phyloP scores from a whole-genome alignment of 345 rosid species.

The sweet orange (Citrus sinensis) region DNA sequence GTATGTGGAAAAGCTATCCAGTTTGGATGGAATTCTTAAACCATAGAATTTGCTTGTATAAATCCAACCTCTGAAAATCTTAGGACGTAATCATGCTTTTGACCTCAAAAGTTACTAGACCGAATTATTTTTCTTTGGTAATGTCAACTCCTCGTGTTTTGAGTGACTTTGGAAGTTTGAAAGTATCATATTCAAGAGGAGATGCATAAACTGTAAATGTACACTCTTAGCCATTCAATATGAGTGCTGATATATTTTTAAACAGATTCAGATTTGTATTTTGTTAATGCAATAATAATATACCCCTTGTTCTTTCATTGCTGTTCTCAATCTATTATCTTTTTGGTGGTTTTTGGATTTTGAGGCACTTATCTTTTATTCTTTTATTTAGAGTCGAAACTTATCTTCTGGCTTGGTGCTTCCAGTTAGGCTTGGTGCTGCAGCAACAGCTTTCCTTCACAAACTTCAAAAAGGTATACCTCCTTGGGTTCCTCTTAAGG shows the following conservation, averaged over 20 bases:
- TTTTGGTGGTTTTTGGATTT: neutral
- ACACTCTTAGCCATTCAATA: neutral
- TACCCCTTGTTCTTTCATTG: neutral
- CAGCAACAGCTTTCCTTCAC: conserved; percentile 78
- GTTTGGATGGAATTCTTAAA: neutral
- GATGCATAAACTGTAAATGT: neutral
- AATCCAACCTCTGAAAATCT: neutral
- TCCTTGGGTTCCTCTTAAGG: conserved; percentile 87
- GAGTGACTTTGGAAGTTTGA: neutral
- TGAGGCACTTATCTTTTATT: neutral
- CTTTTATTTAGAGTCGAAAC: neutral
- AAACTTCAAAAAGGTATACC: conserved; percentile 88
- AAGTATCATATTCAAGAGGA: neutral
- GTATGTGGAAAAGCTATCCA: neutral
- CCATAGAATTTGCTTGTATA: neutral
- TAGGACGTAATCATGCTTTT: neutral
- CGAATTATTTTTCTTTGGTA: neutral
- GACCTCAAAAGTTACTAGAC: neutral
- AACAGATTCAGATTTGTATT: neutral
- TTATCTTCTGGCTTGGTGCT: conserved; percentile 9
- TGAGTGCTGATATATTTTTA: neutral
- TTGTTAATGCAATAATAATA: neutral
- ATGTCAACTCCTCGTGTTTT: neutral
- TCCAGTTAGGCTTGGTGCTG: conserved; percentile 87
- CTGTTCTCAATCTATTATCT: neutral